Base-by-base conservation (phyloP, 768 basidiomycete species). In the Ramaria rubella region DNA sequence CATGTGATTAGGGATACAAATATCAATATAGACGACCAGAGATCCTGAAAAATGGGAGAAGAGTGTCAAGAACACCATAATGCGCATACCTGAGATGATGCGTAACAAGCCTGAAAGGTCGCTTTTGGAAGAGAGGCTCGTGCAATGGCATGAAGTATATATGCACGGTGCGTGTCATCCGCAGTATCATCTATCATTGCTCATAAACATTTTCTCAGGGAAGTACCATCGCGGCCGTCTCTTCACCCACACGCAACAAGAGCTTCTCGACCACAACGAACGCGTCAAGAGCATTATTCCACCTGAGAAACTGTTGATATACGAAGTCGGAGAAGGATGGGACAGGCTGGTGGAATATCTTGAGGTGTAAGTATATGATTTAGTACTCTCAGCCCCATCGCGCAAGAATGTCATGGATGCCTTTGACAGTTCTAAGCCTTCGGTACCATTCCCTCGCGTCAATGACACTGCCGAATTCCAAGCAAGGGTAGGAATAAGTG, bases 281-380 rank as follows among this genome's bases (percentile, higher is more conserved):
- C 44, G 53, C 24, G 31, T 55, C 14, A 55, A 55, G 31, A 24
- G 24, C 11, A 11, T 43, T 9, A 55, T 55, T 44, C 53, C 53
- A 4, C 15, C 53, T 1, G 53, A 55, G 17, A 21, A 55, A 23
- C 44, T 55, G 8, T 23, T 55, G 17, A n/a, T 55, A 26, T 55
- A 44, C 19, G 40, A 55, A 29, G 53, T 55, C 8, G 34, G 44
- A n/a, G 53, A 55, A 17, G 53, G 53, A 17, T 55, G 53, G 53
- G 53, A 43, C 11, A 42, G 27, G 15, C 53, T 55, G 6, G 53
- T 43, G 4, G 30, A 55, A 45, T 55, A 45, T 27, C 31, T 55
- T 15, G 53, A 40, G 11, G 53, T 55, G 53, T 55, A 30, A n/a
- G 53, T 44, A 4, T 44, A n/a, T 26, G 7, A 17, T 30, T 44